Evolutionary conservation across 306 rosid genomes (phyloP).

Genomic region (Cicer cuneatum): DNA sequence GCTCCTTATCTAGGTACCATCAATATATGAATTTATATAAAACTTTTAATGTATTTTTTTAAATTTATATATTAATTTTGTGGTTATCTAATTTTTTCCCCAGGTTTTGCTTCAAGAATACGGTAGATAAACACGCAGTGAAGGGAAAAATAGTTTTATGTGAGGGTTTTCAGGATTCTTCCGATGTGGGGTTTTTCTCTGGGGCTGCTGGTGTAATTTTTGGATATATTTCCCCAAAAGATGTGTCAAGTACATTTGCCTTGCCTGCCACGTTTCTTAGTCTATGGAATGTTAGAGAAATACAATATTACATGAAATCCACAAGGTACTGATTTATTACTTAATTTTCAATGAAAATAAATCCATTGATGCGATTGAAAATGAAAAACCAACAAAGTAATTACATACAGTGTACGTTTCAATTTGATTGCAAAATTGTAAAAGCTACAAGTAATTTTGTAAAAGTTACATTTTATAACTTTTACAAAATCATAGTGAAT

Average conservation of each 20-base stretch:
- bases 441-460: no score
- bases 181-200: neutral
- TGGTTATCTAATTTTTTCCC: neutral
- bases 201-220: constrained; percentile 52
- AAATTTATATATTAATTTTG: no score
- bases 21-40: neutral
- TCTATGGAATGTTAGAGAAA: neutral
- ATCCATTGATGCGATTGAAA: no score
- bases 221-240: neutral
- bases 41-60: no score
- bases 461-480: no score
- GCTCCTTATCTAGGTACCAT: constrained; percentile 44
- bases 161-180: neutral
- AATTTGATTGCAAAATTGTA: no score
- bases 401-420: no score
- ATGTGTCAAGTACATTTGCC: neutral
- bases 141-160: constrained; percentile 67
- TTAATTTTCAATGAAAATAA: no score
- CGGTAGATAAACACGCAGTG: constrained; percentile 45
- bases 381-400: no score
- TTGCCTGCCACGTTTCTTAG: constrained; percentile 46
- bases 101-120: constrained; percentile 13
- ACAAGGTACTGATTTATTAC: constrained; percentile 4
- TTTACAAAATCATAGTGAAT: no score
- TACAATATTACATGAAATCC: constrained; percentile 39